Conservation (phyloP, 164 flowering plant genomes). For the Chloranthus sessilifolius region DNA sequence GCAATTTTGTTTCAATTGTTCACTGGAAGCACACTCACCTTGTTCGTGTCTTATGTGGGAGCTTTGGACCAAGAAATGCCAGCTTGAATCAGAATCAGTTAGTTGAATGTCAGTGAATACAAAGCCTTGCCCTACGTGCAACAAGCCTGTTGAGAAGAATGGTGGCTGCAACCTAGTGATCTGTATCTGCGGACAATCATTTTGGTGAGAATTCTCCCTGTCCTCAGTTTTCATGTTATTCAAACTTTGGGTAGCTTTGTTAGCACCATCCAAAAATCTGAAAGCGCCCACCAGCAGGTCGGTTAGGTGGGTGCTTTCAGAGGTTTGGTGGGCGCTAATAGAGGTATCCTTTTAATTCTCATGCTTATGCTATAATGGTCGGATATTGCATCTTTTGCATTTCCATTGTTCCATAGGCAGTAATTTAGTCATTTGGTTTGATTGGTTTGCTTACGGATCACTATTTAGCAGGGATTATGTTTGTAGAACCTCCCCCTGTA, state of each 20-base stretch:
- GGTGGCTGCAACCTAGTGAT: conserved; percentile 74
- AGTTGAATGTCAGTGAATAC: conserved; percentile 73
- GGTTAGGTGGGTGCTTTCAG: too few species aligned
- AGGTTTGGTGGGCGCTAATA: too few species aligned
- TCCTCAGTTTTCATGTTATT: background rate
- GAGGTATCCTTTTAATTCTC: too few species aligned
- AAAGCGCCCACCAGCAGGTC: too few species aligned
- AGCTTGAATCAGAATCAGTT: conserved; percentile 69
- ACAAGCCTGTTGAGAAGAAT: conserved; percentile 75
- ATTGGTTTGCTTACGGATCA: too few species aligned
- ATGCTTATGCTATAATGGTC: too few species aligned
- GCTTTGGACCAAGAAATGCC: conserved; percentile 68
- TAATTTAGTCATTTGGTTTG: too few species aligned
- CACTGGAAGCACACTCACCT: conserved; percentile 73
- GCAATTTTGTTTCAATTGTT: conserved; percentile 79
- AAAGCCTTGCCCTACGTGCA: conserved; percentile 76
- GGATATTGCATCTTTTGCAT: too few species aligned
- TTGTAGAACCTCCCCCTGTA: too few species aligned
- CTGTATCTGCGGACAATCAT: conserved; percentile 70
- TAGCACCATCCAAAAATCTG: too few species aligned
- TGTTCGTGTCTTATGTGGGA: conserved; percentile 88
- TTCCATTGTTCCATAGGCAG: too few species aligned
- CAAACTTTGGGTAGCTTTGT: background rate
- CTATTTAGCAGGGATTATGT: too few species aligned
- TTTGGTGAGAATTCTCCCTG: conserved; percentile 46